These are phyloP conservation scores for Penicillium waksmanii DNA, from an alignment of 495 filamentous ascomycete genomes.

Conservation along the genomic window DNA sequence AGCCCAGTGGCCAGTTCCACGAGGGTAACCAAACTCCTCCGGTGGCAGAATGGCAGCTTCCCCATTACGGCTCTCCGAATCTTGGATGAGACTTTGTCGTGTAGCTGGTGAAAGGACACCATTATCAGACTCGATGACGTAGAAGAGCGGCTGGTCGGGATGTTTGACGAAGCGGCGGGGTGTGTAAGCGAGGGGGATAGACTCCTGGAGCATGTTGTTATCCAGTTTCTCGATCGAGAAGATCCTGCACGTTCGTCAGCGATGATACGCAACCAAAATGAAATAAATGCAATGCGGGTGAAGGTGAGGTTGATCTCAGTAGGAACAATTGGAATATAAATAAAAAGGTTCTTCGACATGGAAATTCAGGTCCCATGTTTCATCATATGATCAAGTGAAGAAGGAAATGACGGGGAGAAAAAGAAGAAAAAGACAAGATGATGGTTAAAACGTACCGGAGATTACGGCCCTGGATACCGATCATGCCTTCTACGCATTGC, in stretches of 20 bases:
- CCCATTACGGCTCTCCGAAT: constrained; percentile 67
- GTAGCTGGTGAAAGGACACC: constrained; percentile 81
- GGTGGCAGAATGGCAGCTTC: constrained; percentile 71
- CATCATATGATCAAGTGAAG: constrained; percentile 63
- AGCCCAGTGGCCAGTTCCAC: constrained; percentile 84
- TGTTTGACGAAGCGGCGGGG: constrained; percentile 86
- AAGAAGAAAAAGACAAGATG: constrained; percentile 14
- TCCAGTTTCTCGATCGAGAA: constrained; percentile 87
- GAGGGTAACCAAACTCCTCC: constrained; percentile 88
- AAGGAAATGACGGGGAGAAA: not conserved
- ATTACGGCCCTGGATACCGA: constrained; percentile 89
- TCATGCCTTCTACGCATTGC: constrained; percentile 91
- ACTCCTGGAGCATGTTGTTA: constrained; percentile 86
- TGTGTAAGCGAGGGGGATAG: constrained; percentile 86
- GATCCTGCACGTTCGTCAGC: constrained; percentile 63
- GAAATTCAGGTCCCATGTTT: constrained; percentile 54
- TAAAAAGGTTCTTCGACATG: constrained; percentile 58
- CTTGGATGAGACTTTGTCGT: constrained; percentile 66
- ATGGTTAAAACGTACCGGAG: constrained; percentile 68
- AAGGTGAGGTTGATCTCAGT: constrained; percentile 50
- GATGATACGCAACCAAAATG: constrained; percentile 6
- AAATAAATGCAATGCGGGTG: constrained; percentile 4
- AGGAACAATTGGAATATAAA: constrained; percentile 76
- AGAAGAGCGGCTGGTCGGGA: constrained; percentile 86
- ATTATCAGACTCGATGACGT: constrained; percentile 91